A percentile compares a stretch with the other conserved stretches of the same genome.
Conservation (phyloP, 768 basidiomycete genomes). For the Tephrocybe rancida region DNA sequence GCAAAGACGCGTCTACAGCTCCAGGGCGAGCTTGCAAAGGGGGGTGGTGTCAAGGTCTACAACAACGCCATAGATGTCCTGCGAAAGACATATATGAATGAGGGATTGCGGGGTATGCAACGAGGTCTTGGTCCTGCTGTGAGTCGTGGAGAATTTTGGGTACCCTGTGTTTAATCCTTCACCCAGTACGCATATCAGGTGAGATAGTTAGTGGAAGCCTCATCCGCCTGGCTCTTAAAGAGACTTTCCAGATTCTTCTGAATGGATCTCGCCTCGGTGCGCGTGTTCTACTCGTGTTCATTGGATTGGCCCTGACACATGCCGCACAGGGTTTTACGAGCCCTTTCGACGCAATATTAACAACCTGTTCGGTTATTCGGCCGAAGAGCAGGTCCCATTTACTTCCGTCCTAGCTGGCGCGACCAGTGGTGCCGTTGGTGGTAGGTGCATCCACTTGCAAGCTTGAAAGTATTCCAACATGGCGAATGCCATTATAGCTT, state of each 20-base stretch:
- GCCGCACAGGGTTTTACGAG: constrained; percentile 87
- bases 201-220: constrained; percentile 25
- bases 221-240: constrained; percentile 9
- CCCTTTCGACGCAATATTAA: constrained; percentile 81
- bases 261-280: constrained; percentile 90
- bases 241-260: constrained; percentile 69
- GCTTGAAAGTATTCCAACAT: neutral
- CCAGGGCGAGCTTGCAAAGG: constrained; percentile 90
- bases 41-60: constrained; percentile 76
- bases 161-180: constrained; percentile 19
- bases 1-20: constrained; percentile 96
- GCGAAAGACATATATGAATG: constrained; percentile 84
- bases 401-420: constrained; percentile 90
- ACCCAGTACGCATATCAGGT: constrained; percentile 90
- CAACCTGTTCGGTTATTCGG: constrained; percentile 59
- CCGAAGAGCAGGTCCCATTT: constrained; percentile 66
- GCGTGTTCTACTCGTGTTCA: constrained; percentile 9
- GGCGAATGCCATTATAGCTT: constrained; percentile 41
- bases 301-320: neutral
- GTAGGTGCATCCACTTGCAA: constrained; percentile 39
- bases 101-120: constrained; percentile 91
- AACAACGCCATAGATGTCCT: constrained; percentile 86
- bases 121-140: constrained; percentile 91
- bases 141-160: constrained; percentile 27
- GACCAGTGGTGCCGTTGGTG: constrained; percentile 87